These are phyloP conservation scores for Chalciporus chontae DNA, from an alignment of 768 basidiomycete species.

Conservation along the genomic window DNA sequence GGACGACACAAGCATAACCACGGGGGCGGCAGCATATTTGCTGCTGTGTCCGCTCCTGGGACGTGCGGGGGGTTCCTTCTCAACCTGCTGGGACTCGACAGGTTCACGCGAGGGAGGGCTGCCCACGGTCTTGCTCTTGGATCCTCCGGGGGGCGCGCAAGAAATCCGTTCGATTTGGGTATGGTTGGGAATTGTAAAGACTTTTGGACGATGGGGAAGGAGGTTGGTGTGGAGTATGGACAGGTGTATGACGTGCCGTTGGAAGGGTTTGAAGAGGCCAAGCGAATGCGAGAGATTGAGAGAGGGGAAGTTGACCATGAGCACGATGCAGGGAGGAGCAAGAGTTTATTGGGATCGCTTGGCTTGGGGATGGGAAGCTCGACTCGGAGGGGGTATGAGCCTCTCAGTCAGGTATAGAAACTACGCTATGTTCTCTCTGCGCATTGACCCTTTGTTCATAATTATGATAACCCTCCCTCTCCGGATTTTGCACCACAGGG, in stretches of 20 bases:
- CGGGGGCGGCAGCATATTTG: constrained; percentile 35
- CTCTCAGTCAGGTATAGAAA: constrained; percentile 28
- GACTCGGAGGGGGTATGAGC: constrained; percentile 33
- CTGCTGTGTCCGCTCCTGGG: constrained; percentile 31
- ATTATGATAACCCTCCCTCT: too few species aligned
- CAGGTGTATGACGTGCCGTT: constrained; percentile 82
- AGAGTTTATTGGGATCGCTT: constrained; percentile 35
- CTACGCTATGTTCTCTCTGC: background rate
- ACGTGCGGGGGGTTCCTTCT: constrained; percentile 63
- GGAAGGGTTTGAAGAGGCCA: constrained; percentile 80
- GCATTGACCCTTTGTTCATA: too few species aligned
- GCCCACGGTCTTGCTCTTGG: constrained; percentile 81
- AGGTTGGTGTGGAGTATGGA: constrained; percentile 89
- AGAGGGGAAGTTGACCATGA: constrained; percentile 36
- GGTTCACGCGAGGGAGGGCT: constrained; percentile 89
- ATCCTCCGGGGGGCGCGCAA: constrained; percentile 47
- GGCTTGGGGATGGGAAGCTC: constrained; percentile 36
- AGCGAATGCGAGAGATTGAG: constrained; percentile 55
- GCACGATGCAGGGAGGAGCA: constrained; percentile 42
- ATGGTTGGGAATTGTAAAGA: constrained; percentile 78
- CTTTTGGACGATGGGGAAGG: constrained; percentile 87
- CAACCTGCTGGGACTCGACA: constrained; percentile 88
- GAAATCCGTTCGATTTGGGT: constrained; percentile 92
- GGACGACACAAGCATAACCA: constrained; percentile 45
- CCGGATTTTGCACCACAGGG: too few species aligned